Evolutionary conservation across 306 rosid genomes (phyloP).

Genomic region (Cyamopsis tetragonoloba): DNA sequence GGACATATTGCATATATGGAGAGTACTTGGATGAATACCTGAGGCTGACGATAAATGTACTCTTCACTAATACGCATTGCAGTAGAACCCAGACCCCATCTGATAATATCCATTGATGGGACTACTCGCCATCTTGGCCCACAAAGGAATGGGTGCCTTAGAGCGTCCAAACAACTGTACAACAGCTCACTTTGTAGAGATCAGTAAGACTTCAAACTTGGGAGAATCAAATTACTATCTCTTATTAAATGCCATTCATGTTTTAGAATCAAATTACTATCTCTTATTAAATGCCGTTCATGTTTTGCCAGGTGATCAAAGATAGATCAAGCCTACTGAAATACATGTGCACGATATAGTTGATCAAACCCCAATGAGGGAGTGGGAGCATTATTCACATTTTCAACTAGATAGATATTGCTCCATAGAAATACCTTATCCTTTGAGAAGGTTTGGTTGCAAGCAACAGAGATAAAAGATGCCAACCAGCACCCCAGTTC

Average conservation of each 20-base stretch:
- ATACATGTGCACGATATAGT: conserved; percentile 4
- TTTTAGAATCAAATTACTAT: conserved; percentile 16
- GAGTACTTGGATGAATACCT: conserved; percentile 50
- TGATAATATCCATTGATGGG: conserved; percentile 77
- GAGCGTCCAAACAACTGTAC: conserved; percentile 93
- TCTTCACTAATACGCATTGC: conserved; percentile 85
- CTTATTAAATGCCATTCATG: neutral
- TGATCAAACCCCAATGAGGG: neutral
- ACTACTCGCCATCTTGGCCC: conserved; percentile 97
- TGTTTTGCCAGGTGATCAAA: too few relatives aligned
- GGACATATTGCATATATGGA: neutral
- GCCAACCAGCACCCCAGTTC: conserved; percentile 99
- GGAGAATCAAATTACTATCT: conserved; percentile 12
- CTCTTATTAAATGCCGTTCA: neutral
- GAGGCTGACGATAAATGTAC: conserved; percentile 84
- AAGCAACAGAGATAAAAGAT: conserved; percentile 82
- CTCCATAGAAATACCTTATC: conserved; percentile 55
- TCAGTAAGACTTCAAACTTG: neutral
- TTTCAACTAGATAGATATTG: conserved; percentile 12
- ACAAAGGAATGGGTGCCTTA: conserved; percentile 94
- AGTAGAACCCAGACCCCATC: conserved; percentile 99
- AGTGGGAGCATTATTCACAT: conserved; percentile 20
- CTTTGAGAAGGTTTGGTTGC: conserved; percentile 76
- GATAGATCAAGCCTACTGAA: conserved; percentile 19
- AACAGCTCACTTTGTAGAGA: conserved; percentile 18